phyloP scores from a whole-genome alignment of 2,329 filamentous ascomycete species.

The Coniochaeta pulveracea region DNA sequence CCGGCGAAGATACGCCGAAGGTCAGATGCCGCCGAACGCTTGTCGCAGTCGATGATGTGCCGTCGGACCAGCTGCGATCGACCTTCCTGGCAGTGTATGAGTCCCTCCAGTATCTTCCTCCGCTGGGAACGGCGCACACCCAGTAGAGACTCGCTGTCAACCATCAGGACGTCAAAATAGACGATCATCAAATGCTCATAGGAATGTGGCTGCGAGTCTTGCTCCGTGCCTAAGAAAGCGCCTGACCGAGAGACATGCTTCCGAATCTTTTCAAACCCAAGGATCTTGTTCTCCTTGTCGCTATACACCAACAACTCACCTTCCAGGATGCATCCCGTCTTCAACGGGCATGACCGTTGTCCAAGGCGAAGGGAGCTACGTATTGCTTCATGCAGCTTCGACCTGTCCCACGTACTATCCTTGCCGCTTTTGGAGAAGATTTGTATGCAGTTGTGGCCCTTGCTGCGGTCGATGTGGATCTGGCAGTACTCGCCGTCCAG shows the following conservation, averaged over 20 bases:
- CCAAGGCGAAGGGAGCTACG: conserved; percentile 53
- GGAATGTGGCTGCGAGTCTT: conserved; percentile 51
- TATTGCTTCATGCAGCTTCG: conserved; percentile 50
- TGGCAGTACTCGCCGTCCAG: conserved; percentile 88
- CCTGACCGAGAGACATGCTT: conserved; percentile 71
- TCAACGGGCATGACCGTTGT: conserved; percentile 43
- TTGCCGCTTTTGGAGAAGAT: conserved; percentile 93
- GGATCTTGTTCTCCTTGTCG: conserved; percentile 50
- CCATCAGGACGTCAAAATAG: conserved; percentile 45
- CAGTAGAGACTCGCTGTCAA: conserved; percentile 42
- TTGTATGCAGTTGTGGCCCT: conserved; percentile 44
- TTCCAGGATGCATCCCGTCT: conserved; percentile 62
- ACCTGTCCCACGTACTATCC: conserved; percentile 67
- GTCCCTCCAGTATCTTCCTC: conserved; percentile 43
- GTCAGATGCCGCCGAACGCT: conserved; percentile 33
- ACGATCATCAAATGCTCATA: conserved; percentile 51
- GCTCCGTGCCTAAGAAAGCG: conserved; percentile 51
- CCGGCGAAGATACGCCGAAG: conserved; percentile 56
- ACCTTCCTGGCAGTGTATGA: conserved; percentile 43
- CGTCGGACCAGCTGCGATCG: conserved; percentile 56
- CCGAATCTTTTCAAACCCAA: conserved; percentile 72
- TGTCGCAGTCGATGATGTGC: conserved; percentile 55
- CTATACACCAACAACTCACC: conserved; percentile 75
- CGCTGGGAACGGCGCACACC: conserved; percentile 44
- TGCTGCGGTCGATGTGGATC: conserved; percentile 63